phyloP scores from a whole-genome alignment of 1,284 basidiomycete species.

The Irpex sp. region DNA sequence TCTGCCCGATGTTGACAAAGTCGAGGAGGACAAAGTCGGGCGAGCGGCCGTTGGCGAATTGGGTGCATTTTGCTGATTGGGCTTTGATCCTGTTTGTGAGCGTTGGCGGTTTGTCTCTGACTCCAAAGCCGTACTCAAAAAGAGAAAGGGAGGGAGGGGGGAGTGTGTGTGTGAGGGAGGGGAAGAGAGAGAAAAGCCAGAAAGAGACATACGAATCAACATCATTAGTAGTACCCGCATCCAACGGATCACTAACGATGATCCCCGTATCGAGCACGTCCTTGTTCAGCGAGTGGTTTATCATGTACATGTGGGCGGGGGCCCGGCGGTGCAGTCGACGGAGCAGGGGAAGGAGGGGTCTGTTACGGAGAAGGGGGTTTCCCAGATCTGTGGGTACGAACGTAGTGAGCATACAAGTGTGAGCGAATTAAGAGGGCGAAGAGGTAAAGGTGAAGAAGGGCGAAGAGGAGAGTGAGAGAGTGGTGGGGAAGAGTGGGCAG shows the following conservation, averaged over 20 bases:
- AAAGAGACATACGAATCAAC: constrained; percentile 38
- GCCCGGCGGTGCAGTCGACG: constrained; percentile 59
- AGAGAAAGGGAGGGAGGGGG: neutral
- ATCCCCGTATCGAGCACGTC: constrained; percentile 33
- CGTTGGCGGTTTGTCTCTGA: too few species aligned
- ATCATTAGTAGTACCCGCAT: constrained; percentile 40
- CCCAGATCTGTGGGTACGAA: constrained; percentile 59
- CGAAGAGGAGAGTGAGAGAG: too few species aligned
- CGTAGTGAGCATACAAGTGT: too few species aligned
- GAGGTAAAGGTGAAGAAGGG: too few species aligned
- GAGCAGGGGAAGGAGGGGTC: constrained; percentile 64
- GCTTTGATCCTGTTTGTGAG: constrained; percentile 44
- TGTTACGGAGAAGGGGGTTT: constrained; percentile 68
- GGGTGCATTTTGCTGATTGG: constrained; percentile 40
- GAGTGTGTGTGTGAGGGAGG: neutral
- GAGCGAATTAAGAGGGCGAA: too few species aligned
- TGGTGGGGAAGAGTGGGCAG: too few species aligned
- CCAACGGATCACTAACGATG: constrained; percentile 35
- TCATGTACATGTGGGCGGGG: constrained; percentile 53
- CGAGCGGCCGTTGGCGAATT: constrained; percentile 36
- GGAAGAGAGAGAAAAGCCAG: neutral
- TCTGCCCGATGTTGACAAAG: constrained; percentile 44
- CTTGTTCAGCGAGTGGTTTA: constrained; percentile 55
- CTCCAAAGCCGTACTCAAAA: too few species aligned
- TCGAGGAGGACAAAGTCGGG: constrained; percentile 53